Evolutionary conservation across 2,329 filamentous ascomycete genomes (phyloP).

Genomic region (Zasmidium angulare): DNA sequence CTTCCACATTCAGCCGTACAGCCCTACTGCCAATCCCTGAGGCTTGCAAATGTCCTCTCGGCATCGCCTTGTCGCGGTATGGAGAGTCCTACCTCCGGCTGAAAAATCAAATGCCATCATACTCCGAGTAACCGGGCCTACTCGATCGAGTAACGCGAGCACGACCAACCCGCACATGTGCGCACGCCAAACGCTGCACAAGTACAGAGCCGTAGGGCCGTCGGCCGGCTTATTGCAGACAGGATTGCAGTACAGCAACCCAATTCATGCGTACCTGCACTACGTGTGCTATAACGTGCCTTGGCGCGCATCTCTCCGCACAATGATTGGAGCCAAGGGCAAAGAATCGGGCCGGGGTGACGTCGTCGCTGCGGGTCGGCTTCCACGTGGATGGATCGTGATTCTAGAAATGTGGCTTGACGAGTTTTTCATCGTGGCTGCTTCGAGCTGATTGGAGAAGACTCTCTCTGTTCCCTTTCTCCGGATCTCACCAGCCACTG

Average conservation of each 20-base stretch:
- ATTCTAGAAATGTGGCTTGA: too few species aligned
- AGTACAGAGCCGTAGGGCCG: not conserved
- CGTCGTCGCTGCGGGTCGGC: not conserved
- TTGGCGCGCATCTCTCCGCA: not conserved
- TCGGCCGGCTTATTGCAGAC: not conserved
- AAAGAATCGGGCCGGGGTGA: not conserved
- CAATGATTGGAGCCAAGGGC: not conserved
- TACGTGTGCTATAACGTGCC: not conserved
- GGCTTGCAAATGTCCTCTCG: not conserved
- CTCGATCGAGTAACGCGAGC: not conserved
- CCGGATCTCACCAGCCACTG: not conserved
- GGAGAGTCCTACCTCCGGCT: not conserved
- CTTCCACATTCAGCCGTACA: not conserved
- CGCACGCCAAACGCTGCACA: not conserved
- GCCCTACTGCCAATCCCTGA: slow-evolving; percentile 4
- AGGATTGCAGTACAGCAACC: not conserved
- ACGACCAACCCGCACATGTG: not conserved
- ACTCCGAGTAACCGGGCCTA: not conserved
- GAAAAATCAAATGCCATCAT: slow-evolving; percentile 1
- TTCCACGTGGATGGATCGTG: not conserved
- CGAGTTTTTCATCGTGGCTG: too few species aligned
- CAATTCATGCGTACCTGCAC: not conserved
- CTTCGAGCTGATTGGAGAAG: too few species aligned
- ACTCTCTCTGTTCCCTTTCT: too few species aligned
- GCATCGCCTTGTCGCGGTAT: not conserved